Conservation (phyloP, 2,329 filamentous ascomycete species). For the Penicillium sp. region DNA sequence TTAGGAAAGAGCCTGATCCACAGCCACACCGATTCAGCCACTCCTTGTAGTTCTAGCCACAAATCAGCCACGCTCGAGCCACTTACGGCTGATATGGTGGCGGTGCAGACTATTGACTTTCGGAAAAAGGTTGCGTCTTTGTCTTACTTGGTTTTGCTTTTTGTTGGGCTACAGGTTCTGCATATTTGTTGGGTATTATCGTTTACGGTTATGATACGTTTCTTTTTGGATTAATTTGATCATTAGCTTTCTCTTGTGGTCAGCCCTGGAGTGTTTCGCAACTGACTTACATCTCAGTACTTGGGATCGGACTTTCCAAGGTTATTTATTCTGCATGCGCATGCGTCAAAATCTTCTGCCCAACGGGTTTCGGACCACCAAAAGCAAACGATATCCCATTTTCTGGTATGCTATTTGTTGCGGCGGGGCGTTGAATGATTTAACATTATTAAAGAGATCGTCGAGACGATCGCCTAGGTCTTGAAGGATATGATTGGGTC, state of each 20-base stretch:
- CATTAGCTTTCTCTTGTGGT: constrained; percentile 1
- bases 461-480: constrained; percentile 15
- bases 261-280: neutral
- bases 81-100: constrained; percentile 17
- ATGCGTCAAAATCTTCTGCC: neutral
- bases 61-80: constrained; percentile 9
- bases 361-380: neutral
- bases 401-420: neutral
- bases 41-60: constrained; percentile 23
- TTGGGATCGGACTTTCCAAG: neutral
- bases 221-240: neutral
- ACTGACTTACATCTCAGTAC: neutral
- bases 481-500: constrained; percentile 6
- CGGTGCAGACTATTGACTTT: constrained; percentile 16
- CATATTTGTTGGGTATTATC: constrained; percentile 1
- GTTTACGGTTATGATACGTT: neutral
- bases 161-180: constrained; percentile 8
- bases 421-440: neutral
- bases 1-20: constrained; percentile 12
- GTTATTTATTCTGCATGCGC: neutral
- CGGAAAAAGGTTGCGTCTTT: constrained; percentile 9
- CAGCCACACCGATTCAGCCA: constrained; percentile 24
- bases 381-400: neutral
- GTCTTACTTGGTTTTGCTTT: constrained; percentile 9
- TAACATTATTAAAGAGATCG: constrained; percentile 23